Conservation (phyloP, 352 stramenopile genomes). For the Hyaloperonospora arabidopsidis region DNA sequence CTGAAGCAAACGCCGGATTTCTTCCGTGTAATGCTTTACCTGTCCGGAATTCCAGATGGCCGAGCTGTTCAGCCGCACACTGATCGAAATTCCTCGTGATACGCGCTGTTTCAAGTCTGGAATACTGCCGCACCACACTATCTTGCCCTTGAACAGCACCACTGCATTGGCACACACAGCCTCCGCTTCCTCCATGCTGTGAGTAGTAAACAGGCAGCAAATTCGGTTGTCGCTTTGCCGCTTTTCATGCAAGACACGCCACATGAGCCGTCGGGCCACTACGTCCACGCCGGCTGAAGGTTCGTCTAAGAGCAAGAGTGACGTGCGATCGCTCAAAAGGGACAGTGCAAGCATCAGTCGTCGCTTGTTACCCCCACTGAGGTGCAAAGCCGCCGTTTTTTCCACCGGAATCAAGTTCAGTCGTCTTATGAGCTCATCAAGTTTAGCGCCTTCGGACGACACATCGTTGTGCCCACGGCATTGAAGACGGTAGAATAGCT, state of each 20-base stretch:
- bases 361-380: constrained; percentile 81
- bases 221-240: constrained; percentile 34
- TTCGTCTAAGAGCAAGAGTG: constrained; percentile 70
- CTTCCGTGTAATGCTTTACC: constrained; percentile 38
- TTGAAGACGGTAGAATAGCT: constrained; percentile 60
- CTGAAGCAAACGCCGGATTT: constrained; percentile 29
- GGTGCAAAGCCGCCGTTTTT: constrained; percentile 40
- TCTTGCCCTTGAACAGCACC: constrained; percentile 61
- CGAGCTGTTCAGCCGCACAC: constrained; percentile 42
- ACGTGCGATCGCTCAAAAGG: constrained; percentile 55
- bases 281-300: constrained; percentile 77
- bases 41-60: constrained; percentile 35
- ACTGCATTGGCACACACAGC: constrained; percentile 76
- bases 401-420: constrained; percentile 62
- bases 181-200: constrained; percentile 82
- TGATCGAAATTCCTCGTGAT: constrained; percentile 61
- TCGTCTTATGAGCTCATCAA: constrained; percentile 40
- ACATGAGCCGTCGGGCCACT: constrained; percentile 70
- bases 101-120: constrained; percentile 70
- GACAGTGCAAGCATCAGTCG: constrained; percentile 70
- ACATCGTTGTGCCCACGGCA: constrained; percentile 23
- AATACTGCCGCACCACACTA: constrained; percentile 74
- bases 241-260: constrained; percentile 64
- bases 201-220: constrained; percentile 78
- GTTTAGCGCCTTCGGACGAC: constrained; percentile 21